Evolutionary conservation across 441 rosid genomes (phyloP).

Genomic region (Viola pubescens): DNA sequence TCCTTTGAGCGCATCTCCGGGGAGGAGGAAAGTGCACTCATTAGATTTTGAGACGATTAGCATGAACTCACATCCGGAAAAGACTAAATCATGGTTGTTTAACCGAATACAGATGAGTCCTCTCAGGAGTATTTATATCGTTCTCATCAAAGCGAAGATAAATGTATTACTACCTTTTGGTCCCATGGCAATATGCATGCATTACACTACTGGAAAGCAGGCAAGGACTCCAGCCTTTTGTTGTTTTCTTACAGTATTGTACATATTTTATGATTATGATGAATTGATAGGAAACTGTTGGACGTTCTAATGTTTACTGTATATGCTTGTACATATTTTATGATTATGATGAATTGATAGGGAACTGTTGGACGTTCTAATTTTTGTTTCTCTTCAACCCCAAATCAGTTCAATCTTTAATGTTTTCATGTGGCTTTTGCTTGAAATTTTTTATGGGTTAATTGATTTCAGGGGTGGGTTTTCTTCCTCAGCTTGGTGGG

Average conservation of each 20-base stretch:
- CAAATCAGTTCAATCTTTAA: background rate
- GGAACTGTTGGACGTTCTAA: too few relatives aligned
- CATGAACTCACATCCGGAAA: conserved; percentile 4
- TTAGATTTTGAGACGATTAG: conserved; percentile 24
- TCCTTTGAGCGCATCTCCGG: conserved; percentile 35
- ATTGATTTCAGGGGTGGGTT: conserved; percentile 23
- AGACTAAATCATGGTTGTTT: conserved; percentile 19
- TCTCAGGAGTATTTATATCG: conserved; percentile 24
- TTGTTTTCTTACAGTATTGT: background rate
- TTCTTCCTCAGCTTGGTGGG: conserved; percentile 40
- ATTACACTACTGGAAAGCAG: conserved; percentile 36
- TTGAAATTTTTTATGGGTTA: background rate
- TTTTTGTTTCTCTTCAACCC: background rate
- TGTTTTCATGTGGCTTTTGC: background rate
- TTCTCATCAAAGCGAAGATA: conserved; percentile 33
- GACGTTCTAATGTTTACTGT: too few relatives aligned
- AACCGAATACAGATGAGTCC: conserved; percentile 21
- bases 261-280: too few relatives aligned
- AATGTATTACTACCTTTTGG: conserved; percentile 71
- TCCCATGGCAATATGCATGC: conserved; percentile 64
- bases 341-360: too few relatives aligned
- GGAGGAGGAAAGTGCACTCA: conserved; percentile 20
- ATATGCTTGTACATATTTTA: too few relatives aligned
- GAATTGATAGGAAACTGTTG: too few relatives aligned
- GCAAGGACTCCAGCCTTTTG: conserved; percentile 14